Base-by-base conservation (phyloP, 2,329 filamentous ascomycete genomes). In the Ascosphaera apis region DNA sequence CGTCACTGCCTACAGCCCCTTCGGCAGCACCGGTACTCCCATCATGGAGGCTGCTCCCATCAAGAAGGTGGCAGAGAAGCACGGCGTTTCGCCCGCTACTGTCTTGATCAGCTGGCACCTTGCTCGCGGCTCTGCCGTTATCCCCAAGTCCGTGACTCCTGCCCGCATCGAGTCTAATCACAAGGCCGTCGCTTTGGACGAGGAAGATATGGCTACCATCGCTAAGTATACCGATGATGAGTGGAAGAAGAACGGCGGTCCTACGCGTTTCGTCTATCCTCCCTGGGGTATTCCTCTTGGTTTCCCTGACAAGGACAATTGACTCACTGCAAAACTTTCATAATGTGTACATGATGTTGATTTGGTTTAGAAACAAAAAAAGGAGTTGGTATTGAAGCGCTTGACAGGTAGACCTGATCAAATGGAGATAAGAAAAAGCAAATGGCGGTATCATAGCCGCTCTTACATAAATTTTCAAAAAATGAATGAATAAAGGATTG, bases 281-380 rank as follows among this genome's bases (percentile, higher is more conserved):
- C 66, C 72, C 1, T 79, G 78, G 47, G 71, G 70, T 2, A 55
- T 76, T 34, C 62, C 74, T 47, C 74, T 80, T 51, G 74, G 74
- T 2, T 79, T 79, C 58, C 73, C 72, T n/a, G 75, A 79, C 50
- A 75, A 75, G 63, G 27, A n/a, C n/a, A n/a, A 30, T 30, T 30
- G n/a, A 30, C 9, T 30, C n/a, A 6, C 27, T 34, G 17, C 33
- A 23, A 19, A 21, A 25, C 16, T 17, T 13, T 25, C 15, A 16
- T 11, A 5, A 34, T 34, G 15, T 34, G 9, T 30, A 13, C 9
- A 30, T 21, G 33, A 23, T 12, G 30, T 4, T 4, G 9, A 21
- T 17, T 8, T 33, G 13, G n/a, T 33, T 18, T 8, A 6, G 30
- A 31, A 16, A 31, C n/a, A 8, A 28, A 28, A 28, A 8, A n/a